Conservation (phyloP, 345 rosid species). For the Gossypium thurberi region DNA sequence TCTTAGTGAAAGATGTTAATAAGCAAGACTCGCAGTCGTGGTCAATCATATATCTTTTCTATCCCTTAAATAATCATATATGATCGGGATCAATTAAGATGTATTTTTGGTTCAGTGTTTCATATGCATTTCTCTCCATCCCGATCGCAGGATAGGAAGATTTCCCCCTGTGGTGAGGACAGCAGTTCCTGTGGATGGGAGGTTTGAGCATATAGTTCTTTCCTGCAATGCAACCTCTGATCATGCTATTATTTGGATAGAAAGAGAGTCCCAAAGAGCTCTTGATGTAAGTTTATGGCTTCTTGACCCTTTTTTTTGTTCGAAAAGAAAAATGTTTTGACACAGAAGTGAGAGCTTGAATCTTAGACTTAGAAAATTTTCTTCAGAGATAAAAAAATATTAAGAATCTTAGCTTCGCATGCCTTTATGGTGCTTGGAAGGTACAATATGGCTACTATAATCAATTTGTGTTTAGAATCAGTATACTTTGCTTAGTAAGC, state of each 20-base stretch:
- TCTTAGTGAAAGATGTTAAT: neutral
- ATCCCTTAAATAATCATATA: neutral
- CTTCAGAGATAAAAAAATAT: neutral
- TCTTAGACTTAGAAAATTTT: neutral
- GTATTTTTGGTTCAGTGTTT: neutral
- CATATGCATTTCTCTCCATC: neutral
- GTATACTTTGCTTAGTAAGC: neutral
- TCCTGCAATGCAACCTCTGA: conserved; percentile 87
- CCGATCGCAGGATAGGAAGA: conserved; percentile 64
- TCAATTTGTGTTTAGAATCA: neutral
- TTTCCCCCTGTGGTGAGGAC: conserved; percentile 92
- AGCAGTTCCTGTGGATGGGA: conserved; percentile 96
- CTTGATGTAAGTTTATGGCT: conserved; percentile 49
- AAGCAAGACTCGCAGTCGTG: neutral
- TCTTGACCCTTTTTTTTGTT: neutral
- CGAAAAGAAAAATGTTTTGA: neutral
- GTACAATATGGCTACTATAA: neutral
- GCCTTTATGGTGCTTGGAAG: neutral
- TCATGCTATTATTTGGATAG: conserved; percentile 80
- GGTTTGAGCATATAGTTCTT: conserved; percentile 85
- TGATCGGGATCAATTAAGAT: neutral
- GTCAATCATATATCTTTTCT: neutral
- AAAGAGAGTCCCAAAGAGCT: conserved; percentile 83
- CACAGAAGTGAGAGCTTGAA: neutral
- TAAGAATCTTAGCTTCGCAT: neutral